Base-by-base conservation (phyloP, 345 rosid genomes). In the Citrus cavaleriei region DNA sequence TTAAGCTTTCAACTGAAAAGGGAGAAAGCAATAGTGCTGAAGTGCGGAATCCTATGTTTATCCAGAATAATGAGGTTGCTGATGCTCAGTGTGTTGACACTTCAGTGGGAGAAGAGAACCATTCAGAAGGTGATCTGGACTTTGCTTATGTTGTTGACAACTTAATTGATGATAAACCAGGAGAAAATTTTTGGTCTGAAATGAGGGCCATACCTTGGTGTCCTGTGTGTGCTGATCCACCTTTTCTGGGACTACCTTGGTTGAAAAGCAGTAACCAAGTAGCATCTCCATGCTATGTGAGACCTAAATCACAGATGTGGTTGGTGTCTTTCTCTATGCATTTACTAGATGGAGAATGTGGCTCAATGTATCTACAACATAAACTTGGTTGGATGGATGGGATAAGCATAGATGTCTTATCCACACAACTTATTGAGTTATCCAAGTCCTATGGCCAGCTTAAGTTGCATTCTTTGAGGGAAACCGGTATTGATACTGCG, bases 251-350 rank as follows among this genome's bases (percentile, higher is more conserved):
- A 78, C 79, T 95, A 68, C 98, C 98, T 68, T 95, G 98, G 98
- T 85, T 93, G 79, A 89, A 88, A 78, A 84, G 92, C 62, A 77
- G 79, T 81, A 81, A 60, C 82, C 85, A 79, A 80, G 91, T 93
- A 54, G 94, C 92, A 74, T 81, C 91, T 79, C 97, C 98, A 46
- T 84, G 84, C 83, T 78, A 70, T 65, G 97, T 95, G 79, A 92
- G 98, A 78, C 98, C 98, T 75, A 87, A 86, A 84, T 89, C 97
- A 51, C 97, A 93, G 80, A 88, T 92, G 93, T 90, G 93, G 94
- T 77, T 86, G 82, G 91, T 91, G 60, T 95, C 98, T 46, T 88
- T 92, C 68, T 70, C 84, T 72, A 85, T 91, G 95, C 90, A 92
- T 83, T 81, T 95, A 60, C 88, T 95, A 75, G 97, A 91, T 82